These are phyloP conservation scores for Phaffomyces opuntiae DNA, from an alignment of 805 yeast genomes.

Conservation along the genomic window DNA sequence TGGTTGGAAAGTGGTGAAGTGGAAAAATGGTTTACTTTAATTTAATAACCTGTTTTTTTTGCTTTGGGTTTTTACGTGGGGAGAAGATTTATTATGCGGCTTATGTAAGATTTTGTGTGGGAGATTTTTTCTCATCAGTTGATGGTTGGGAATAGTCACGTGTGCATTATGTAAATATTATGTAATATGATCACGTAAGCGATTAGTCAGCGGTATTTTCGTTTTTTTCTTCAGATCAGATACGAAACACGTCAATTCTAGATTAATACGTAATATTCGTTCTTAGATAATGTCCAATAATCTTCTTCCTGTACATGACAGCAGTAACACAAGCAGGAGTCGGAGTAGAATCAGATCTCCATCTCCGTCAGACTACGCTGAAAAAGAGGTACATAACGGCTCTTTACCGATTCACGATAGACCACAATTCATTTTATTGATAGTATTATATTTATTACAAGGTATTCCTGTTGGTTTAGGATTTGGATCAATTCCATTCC, in stretches of 20 bases:
- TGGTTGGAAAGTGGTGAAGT: neutral
- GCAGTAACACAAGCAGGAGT: conserved; percentile 2
- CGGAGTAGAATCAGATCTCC: conserved; percentile 1
- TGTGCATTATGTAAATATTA: neutral
- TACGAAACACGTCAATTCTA: neutral
- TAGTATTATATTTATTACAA: conserved; percentile 74
- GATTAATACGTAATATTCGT: neutral
- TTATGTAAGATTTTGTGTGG: conserved; percentile 1
- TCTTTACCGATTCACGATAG: conserved; percentile 43
- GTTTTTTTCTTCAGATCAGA: neutral
- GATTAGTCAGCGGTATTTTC: too few relatives aligned
- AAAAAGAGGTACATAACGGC: conserved; percentile 1
- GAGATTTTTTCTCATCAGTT: conserved; percentile 1
- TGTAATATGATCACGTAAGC: neutral
- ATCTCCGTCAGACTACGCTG: neutral
- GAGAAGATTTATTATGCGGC: neutral
- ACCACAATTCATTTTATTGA: conserved; percentile 67
- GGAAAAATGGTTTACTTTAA: neutral
- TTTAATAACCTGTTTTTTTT: neutral
- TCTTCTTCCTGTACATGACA: conserved; percentile 8
- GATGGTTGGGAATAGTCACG: neutral
- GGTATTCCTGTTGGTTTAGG: conserved; percentile 98
- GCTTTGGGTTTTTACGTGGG: conserved; percentile 2
- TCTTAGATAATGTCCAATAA: neutral
- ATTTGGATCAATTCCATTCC: conserved; percentile 88